Conservation (phyloP, 768 basidiomycete genomes). For the Xerocomellus amylosporus region DNA sequence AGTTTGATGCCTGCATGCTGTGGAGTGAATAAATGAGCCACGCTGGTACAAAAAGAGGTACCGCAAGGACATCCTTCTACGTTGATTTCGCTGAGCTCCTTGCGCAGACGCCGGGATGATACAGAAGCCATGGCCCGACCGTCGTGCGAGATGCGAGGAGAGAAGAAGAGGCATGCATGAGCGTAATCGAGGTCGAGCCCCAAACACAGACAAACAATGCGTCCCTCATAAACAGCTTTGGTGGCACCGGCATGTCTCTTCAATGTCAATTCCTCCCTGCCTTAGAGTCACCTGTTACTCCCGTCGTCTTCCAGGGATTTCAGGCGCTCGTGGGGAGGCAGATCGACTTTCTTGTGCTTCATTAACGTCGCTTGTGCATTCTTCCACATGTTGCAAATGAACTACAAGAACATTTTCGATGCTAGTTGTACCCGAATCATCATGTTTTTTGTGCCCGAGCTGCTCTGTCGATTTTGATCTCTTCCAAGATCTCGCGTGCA, state of each 20-base stretch:
- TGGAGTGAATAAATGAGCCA: slow-evolving; percentile 1
- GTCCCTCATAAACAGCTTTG: slow-evolving; percentile 28
- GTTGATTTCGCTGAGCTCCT: slow-evolving; percentile 69
- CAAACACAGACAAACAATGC: slow-evolving; percentile 40
- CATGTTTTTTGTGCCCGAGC: slow-evolving; percentile 37
- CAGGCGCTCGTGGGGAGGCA: slow-evolving; percentile 74
- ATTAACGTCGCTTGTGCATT: slow-evolving; percentile 14
- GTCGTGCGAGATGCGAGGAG: slow-evolving; percentile 13
- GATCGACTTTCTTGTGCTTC: slow-evolving; percentile 38
- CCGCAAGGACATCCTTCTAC: slow-evolving; percentile 66
- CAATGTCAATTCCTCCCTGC: slow-evolving; percentile 51
- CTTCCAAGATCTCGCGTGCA: slow-evolving; percentile 76
- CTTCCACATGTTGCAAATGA: slow-evolving; percentile 13
- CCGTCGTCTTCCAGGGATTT: slow-evolving; percentile 38
- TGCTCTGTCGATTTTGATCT: slow-evolving; percentile 70
- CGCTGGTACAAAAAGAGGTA: slow-evolving; percentile 25
- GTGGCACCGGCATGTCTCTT: not conserved
- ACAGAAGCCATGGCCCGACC: slow-evolving; percentile 54
- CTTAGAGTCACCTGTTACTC: slow-evolving; percentile 71
- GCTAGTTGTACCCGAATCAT: slow-evolving; percentile 1
- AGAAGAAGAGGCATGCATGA: too few species aligned
- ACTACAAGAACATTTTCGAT: slow-evolving; percentile 18
- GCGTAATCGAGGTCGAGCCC: slow-evolving; percentile 7
- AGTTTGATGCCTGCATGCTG: slow-evolving; percentile 61
- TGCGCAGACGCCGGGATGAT: slow-evolving; percentile 60